These are phyloP conservation scores for Colletotrichum paranaense DNA, from an alignment of 2,329 filamentous ascomycete species.

Conservation along the genomic window DNA sequence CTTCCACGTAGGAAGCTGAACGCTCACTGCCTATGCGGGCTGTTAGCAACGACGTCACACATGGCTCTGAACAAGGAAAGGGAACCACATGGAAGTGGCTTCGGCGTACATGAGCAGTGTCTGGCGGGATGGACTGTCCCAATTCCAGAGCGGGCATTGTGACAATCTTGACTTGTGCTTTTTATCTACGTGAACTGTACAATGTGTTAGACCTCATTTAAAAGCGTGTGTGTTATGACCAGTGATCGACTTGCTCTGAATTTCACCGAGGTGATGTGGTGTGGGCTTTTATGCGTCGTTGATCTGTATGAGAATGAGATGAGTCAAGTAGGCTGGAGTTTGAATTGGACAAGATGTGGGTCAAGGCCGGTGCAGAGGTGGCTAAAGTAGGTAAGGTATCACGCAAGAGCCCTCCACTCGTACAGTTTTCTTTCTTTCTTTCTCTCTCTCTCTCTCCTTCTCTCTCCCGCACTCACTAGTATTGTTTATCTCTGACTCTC, in stretches of 20 bases:
- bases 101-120: constrained; percentile 79
- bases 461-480: neutral
- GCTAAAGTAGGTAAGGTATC: neutral
- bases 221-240: neutral
- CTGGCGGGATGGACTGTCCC: constrained; percentile 80
- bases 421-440: neutral
- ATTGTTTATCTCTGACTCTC: neutral
- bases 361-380: too few species aligned
- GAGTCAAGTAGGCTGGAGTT: neutral
- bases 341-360: too few species aligned
- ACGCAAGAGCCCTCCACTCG: neutral
- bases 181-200: neutral
- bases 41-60: neutral
- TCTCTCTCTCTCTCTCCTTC: too few species aligned
- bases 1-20: constrained; percentile 93
- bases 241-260: neutral
- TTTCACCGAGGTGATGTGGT: neutral
- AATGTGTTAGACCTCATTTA: neutral
- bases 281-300: neutral
- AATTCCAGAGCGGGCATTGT: constrained; percentile 63
- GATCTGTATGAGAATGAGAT: neutral
- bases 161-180: neutral
- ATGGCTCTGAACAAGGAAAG: neutral
- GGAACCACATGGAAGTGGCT: neutral
- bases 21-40: constrained; percentile 82